Evolutionary conservation across 1,139 yeast species (phyloP).

Genomic region (Kluyveromyces sp.): DNA sequence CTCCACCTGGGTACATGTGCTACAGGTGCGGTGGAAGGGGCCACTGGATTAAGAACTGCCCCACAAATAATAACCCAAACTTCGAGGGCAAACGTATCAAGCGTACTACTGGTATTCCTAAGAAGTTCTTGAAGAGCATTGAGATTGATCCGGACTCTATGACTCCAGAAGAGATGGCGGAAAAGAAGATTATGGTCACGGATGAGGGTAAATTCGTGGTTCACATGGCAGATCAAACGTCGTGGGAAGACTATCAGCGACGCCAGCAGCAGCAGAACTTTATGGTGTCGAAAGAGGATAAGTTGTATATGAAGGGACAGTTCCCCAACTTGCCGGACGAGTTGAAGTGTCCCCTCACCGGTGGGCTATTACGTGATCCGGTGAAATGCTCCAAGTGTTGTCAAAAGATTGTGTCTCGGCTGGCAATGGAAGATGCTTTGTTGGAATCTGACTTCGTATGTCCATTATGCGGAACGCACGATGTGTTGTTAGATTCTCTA

Average conservation of each 20-base stretch:
- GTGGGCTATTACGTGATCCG: slow-evolving; percentile 59
- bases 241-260: slow-evolving; percentile 85
- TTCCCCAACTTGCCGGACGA: slow-evolving; percentile 34
- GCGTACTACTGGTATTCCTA: slow-evolving; percentile 96
- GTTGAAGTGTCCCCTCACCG: slow-evolving; percentile 53
- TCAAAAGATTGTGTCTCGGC: slow-evolving; percentile 48
- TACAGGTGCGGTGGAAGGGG: slow-evolving; percentile 95
- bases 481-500: slow-evolving; percentile 68
- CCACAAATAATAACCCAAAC: slow-evolving; percentile 85
- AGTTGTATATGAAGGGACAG: slow-evolving; percentile 25
- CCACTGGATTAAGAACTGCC: slow-evolving; percentile 95
- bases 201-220: slow-evolving; percentile 95
- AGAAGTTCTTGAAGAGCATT: slow-evolving; percentile 78
- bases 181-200: slow-evolving; percentile 77
- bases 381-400: slow-evolving; percentile 83
- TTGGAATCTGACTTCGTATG: slow-evolving; percentile 85
- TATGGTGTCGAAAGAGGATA: slow-evolving; percentile 41
- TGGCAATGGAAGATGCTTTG: slow-evolving; percentile 61
- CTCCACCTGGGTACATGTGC: slow-evolving; percentile 94
- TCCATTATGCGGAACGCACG: slow-evolving; percentile 75
- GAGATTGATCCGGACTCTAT: slow-evolving; percentile 52
- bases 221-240: slow-evolving; percentile 86
- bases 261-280: slow-evolving; percentile 49
- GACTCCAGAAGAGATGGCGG: slow-evolving; percentile 52
- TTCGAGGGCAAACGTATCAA: slow-evolving; percentile 89